Conservation (phyloP, 2,329 filamentous ascomycete species). For the Sporothrix luriei region DNA sequence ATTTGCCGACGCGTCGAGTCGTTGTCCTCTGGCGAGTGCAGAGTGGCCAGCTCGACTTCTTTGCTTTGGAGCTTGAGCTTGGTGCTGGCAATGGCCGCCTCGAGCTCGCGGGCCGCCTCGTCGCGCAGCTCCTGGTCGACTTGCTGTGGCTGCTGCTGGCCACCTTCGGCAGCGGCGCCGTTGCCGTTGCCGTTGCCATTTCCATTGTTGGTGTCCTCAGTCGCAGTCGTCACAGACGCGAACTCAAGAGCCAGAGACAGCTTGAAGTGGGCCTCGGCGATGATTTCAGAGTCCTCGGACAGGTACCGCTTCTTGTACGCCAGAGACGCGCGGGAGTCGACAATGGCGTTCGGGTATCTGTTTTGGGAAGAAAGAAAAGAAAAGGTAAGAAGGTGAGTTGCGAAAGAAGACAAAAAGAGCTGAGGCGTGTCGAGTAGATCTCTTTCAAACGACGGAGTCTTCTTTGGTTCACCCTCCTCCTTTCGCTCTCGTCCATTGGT, state of each 20-base stretch:
- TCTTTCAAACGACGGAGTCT: not conserved
- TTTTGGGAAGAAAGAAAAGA: not conserved
- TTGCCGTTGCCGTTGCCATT: slow-evolving; percentile 38
- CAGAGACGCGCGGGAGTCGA: slow-evolving; percentile 77
- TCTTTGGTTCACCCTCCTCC: slow-evolving; percentile 4
- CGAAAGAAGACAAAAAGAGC: slow-evolving; percentile 12
- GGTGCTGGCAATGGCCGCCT: slow-evolving; percentile 72
- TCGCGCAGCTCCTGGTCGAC: slow-evolving; percentile 71
- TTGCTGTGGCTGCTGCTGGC: slow-evolving; percentile 50
- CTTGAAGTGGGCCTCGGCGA: slow-evolving; percentile 96
- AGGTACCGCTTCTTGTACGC: slow-evolving; percentile 78
- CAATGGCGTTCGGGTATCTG: slow-evolving; percentile 81
- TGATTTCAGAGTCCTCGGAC: slow-evolving; percentile 75
- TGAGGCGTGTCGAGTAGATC: not conserved
- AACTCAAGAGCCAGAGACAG: slow-evolving; percentile 94
- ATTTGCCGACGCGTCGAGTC: slow-evolving; percentile 65
- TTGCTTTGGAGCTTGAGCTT: slow-evolving; percentile 70
- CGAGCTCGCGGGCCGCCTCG: slow-evolving; percentile 71
- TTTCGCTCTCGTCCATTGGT: not conserved
- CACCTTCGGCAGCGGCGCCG: slow-evolving; percentile 50
- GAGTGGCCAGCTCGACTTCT: slow-evolving; percentile 65
- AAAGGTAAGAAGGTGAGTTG: slow-evolving; percentile 11
- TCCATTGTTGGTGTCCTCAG: not conserved
- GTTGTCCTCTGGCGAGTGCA: slow-evolving; percentile 67
- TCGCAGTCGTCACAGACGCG: slow-evolving; percentile 70